Evolutionary conservation across 2,329 filamentous ascomycete genomes (phyloP).

Genomic region (Claviceps arundinis): DNA sequence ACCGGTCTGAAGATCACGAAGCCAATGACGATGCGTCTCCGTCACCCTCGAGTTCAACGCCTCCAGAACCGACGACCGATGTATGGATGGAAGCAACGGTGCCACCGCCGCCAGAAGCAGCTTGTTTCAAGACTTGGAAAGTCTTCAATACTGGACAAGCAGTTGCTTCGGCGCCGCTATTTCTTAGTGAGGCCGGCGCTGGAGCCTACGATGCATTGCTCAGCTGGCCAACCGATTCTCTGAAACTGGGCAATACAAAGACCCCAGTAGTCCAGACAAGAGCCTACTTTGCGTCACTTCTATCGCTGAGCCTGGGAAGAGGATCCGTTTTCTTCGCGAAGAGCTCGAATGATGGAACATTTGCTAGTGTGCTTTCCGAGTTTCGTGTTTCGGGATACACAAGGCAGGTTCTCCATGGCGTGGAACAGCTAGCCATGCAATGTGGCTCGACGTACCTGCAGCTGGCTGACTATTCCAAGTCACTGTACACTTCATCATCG

Average conservation of each 20-base stretch:
- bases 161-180: conserved; percentile 28
- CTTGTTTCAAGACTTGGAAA: conserved; percentile 55
- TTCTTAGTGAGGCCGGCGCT: conserved; percentile 57
- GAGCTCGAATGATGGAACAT: conserved; percentile 36
- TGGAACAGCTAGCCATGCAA: conserved; percentile 33
- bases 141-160: conserved; percentile 37
- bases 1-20: neutral
- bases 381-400: conserved; percentile 46
- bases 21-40: neutral
- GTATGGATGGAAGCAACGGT: conserved; percentile 33
- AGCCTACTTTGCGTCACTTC: conserved; percentile 42
- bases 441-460: conserved; percentile 34
- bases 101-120: conserved; percentile 12
- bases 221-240: conserved; percentile 24
- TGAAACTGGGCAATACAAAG: conserved; percentile 23
- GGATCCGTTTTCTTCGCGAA: conserved; percentile 59
- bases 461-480: conserved; percentile 33
- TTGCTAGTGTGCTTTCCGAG: conserved; percentile 32
- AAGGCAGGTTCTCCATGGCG: conserved; percentile 29
- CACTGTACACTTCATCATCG: conserved; percentile 29
- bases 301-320: conserved; percentile 55
- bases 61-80: conserved; percentile 11
- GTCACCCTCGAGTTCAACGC: conserved; percentile 2
- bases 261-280: conserved; percentile 32
- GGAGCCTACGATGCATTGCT: conserved; percentile 52